Percentiles rank a stretch among this genome's conserved stretches.
These are phyloP conservation scores for Ogataea methanolica DNA, from an alignment of 805 yeast genomes.

Conservation along the genomic window DNA sequence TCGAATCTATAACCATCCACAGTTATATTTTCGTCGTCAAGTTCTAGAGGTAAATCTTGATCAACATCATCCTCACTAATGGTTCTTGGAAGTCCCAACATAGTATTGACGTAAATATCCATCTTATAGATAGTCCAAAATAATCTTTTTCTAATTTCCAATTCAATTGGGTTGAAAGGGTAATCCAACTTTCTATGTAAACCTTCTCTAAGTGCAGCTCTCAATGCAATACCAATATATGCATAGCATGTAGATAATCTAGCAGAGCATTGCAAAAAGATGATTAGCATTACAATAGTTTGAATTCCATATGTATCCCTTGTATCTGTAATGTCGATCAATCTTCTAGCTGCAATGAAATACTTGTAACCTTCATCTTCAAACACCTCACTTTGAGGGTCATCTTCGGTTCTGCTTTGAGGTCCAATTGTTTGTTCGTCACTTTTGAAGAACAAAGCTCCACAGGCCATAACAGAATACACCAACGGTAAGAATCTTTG, in stretches of 20 bases:
- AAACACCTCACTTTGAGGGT: constrained; percentile 32
- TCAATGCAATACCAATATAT: constrained; percentile 80
- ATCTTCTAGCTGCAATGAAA: constrained; percentile 73
- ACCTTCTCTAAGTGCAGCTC: constrained; percentile 81
- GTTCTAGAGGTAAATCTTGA: constrained; percentile 78
- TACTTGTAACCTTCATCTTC: constrained; percentile 78
- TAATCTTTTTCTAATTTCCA: constrained; percentile 77
- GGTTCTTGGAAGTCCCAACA: constrained; percentile 79
- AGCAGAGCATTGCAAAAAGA: constrained; percentile 85
- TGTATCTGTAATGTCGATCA: constrained; percentile 80
- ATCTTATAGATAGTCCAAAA: constrained; percentile 89
- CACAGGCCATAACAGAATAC: constrained; percentile 85
- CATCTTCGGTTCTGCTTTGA: constrained; percentile 21
- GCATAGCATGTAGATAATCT: constrained; percentile 83
- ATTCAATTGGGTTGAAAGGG: constrained; percentile 68
- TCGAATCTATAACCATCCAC: constrained; percentile 46
- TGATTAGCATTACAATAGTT: constrained; percentile 79
- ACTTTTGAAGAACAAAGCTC: constrained; percentile 67
- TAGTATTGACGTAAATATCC: constrained; percentile 85
- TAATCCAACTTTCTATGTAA: constrained; percentile 68
- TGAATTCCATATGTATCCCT: constrained; percentile 80
- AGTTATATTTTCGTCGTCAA: constrained; percentile 84
- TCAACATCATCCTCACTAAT: constrained; percentile 76
- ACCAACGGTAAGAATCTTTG: constrained; percentile 73
- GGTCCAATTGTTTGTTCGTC: constrained; percentile 31